Conservation (phyloP, 441 rosid species). For the Bruguiera hainesii region DNA sequence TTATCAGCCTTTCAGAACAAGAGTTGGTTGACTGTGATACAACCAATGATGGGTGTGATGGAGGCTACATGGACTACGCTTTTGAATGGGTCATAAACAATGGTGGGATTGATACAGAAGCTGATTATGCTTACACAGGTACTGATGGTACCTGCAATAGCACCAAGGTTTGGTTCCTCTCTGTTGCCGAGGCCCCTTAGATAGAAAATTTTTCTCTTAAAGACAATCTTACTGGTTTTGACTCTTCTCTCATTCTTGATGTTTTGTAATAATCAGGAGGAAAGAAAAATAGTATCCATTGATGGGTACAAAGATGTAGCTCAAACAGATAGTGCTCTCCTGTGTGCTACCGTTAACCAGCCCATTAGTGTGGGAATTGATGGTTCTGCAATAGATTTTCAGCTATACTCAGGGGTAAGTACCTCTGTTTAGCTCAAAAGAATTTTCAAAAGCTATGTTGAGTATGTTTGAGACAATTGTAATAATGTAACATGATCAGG, state of each 20-base stretch:
- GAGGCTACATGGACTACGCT: conserved; percentile 75
- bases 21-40: conserved; percentile 64
- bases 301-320: conserved; percentile 61
- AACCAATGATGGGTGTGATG: conserved; percentile 60
- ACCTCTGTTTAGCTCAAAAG: neutral
- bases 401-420: conserved; percentile 63
- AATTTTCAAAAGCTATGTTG: neutral
- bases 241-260: neutral
- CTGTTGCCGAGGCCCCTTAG: too few relatives aligned
- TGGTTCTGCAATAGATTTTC: conserved; percentile 61
- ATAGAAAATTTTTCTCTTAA: neutral
- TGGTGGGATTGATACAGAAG: conserved; percentile 60
- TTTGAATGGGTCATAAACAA: conserved; percentile 65
- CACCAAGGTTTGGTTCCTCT: conserved; percentile 41
- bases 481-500: conserved; percentile 37
- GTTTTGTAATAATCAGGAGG: conserved; percentile 31
- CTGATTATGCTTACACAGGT: conserved; percentile 53
- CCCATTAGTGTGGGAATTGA: conserved; percentile 78
- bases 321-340: conserved; percentile 51
- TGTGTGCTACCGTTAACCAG: conserved; percentile 57
- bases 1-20: conserved; percentile 63
- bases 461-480: neutral
- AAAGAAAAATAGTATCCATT: conserved; percentile 44
- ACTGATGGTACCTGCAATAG: conserved; percentile 45
- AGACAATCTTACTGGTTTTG: neutral